These are phyloP conservation scores for Ogataea philodendri DNA, from an alignment of 805 yeast genomes.

Conservation along the genomic window DNA sequence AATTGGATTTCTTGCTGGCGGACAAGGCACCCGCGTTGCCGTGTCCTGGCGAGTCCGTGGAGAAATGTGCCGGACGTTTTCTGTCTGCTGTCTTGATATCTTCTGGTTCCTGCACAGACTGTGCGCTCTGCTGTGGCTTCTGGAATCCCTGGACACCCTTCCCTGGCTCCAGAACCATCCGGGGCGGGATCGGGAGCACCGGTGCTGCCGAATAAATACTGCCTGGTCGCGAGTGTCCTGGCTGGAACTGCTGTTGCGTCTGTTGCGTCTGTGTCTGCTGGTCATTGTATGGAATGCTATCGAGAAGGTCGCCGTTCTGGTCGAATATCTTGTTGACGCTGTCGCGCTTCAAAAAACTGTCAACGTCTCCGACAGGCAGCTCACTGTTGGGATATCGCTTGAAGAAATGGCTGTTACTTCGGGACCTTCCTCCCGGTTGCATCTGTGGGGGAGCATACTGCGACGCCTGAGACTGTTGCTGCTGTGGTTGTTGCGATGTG, in stretches of 20 bases:
- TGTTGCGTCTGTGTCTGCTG: constrained; percentile 20
- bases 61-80: neutral
- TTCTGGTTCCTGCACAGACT: constrained; percentile 1
- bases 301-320: constrained; percentile 28
- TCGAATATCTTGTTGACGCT: constrained; percentile 31
- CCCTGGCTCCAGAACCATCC: constrained; percentile 15
- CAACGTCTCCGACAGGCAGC: constrained; percentile 33
- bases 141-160: constrained; percentile 3
- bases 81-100: neutral
- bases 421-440: constrained; percentile 22
- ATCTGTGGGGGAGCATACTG: constrained; percentile 17
- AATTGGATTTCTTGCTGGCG: neutral
- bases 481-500: constrained; percentile 26
- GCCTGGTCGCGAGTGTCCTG: constrained; percentile 20
- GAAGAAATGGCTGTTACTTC: constrained; percentile 31
- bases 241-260: constrained; percentile 21
- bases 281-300: constrained; percentile 26
- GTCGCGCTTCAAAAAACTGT: constrained; percentile 36
- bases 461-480: constrained; percentile 15
- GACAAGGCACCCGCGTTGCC: constrained; percentile 3
- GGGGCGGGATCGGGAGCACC: constrained; percentile 23
- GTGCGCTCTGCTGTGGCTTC: constrained; percentile 1
- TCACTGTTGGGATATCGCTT: constrained; percentile 29
- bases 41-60: constrained; percentile 1
- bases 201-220: constrained; percentile 25